These are phyloP conservation scores for Vigna unguiculata DNA, from an alignment of 306 rosid genomes.

Conservation along the genomic window DNA sequence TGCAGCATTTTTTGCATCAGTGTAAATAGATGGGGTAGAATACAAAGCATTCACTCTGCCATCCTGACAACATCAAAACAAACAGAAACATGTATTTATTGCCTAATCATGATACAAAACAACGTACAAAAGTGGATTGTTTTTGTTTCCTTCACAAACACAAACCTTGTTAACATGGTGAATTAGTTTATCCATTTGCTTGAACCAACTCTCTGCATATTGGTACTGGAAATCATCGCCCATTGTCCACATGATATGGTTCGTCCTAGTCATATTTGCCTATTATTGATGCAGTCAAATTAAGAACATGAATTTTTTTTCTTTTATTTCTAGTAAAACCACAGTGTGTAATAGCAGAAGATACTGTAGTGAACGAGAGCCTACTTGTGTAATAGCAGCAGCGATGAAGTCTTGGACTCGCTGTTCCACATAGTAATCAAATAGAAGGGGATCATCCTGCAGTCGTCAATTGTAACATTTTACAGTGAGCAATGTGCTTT, in stretches of 20 bases:
- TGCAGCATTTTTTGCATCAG: conserved; percentile 13
- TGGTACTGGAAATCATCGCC: conserved; percentile 25
- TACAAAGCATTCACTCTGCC: conserved; percentile 20
- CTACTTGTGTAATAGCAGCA: conserved; percentile 16
- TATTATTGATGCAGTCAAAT: neutral
- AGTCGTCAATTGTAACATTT: neutral
- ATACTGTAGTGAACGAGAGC: neutral
- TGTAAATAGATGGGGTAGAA: conserved; percentile 21
- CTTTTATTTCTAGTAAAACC: neutral
- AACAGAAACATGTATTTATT: neutral
- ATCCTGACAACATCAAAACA: conserved; percentile 11
- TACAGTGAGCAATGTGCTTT: conserved; percentile 3
- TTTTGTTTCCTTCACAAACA: neutral
- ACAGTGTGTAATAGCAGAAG: neutral
- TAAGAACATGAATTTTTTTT: neutral
- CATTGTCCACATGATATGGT: conserved; percentile 28
- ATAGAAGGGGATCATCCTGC: conserved; percentile 13
- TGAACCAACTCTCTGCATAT: conserved; percentile 21
- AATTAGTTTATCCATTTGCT: conserved; percentile 16
- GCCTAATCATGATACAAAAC: neutral
- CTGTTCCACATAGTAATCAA: neutral
- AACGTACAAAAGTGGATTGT: neutral
- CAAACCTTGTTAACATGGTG: conserved; percentile 24
- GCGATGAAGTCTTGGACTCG: neutral
- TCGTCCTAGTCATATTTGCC: conserved; percentile 13